Evolutionary conservation across 2,329 filamentous ascomycete genomes (phyloP).

Genomic region (Neocucurbitaria cava): DNA sequence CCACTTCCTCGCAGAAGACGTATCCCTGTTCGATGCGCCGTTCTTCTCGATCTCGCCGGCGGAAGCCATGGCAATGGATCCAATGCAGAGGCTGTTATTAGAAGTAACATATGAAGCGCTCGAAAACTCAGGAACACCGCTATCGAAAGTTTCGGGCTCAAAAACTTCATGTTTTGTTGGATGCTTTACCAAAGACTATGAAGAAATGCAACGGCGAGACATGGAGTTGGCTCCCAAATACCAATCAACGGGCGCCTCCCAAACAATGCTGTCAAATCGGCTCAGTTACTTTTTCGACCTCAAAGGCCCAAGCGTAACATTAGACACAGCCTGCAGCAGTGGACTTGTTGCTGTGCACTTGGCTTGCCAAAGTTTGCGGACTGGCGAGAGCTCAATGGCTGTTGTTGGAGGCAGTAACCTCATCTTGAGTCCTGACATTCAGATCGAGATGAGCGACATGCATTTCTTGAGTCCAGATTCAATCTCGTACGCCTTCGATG

Average conservation of each 20-base stretch:
- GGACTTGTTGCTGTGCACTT: conserved; percentile 27
- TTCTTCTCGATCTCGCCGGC: conserved; percentile 30
- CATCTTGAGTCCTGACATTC: conserved; percentile 24
- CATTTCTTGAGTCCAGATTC: conserved; percentile 39
- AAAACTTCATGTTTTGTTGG: conserved; percentile 28
- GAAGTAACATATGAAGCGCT: conserved; percentile 33
- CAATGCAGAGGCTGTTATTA: conserved; percentile 30
- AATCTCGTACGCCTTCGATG: conserved; percentile 51
- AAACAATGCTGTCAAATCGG: conserved; percentile 19
- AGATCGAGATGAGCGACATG: conserved; percentile 20
- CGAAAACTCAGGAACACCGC: conserved; percentile 21
- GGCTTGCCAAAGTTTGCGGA: conserved; percentile 32
- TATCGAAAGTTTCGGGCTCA: conserved; percentile 20
- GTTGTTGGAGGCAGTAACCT: conserved; percentile 27
- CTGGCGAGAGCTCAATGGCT: conserved; percentile 30
- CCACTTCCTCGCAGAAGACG: conserved; percentile 27
- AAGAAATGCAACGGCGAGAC: conserved; percentile 22
- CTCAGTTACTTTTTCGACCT: conserved; percentile 29
- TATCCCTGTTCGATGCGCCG: conserved; percentile 25
- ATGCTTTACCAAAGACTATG: conserved; percentile 25
- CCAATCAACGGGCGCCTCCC: conserved; percentile 16
- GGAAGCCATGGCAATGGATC: conserved; percentile 35
- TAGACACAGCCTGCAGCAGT: conserved; percentile 34
- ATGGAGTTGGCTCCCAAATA: conserved; percentile 20
- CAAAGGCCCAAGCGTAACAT: conserved; percentile 22